Evolutionary conservation across 2,329 filamentous ascomycete species (phyloP), one percentile per base, ranked within the genome.

Genomic region (Fusarium transvaalense): DNA sequence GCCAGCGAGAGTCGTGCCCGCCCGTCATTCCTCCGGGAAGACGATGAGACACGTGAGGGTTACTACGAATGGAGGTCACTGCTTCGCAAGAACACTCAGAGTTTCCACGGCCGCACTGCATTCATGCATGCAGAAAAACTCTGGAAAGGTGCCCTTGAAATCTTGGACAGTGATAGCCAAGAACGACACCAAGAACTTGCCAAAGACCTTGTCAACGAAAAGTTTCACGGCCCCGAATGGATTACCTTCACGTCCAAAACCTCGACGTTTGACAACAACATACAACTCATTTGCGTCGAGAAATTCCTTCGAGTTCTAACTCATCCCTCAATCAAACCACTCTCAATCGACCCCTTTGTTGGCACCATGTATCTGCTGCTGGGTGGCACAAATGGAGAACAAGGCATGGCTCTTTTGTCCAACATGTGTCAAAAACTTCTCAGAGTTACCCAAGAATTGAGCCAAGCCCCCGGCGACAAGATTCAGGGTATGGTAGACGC

Each of bases 331-430:
- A 35, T 57, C 23, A 39, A 39, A 6, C 46, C 37, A 5, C 74
- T 77, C 14, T 71, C 80, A 0, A 72, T 82, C 14, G 78, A 81
- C 43, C 65, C 77, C 7, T 69, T 78, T 27, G 74, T 81, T 1
- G 72, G 75, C 3, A 60, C 45, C 0, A 72, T 80, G 14, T 77
- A 74, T 60, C 75, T 72, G 14, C 77, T 77, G 34, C 55, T 80
- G 0, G 60, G 73, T 8, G 79, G 78, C 2, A 61, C 72, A n/a
- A 74, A 75, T 2, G 76, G 74, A 73, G 66, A 67, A 46, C 14
- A 56, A 14, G 10, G 64, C 76, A 10, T 79, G 74, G 69, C 64
- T 8, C 77, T 77, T 10, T 27, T 67, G 10, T 21, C 7, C 27
- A 15, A 47, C 5, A 52, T 56, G 41, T 67, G 55, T n/a, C 12